phyloP scores from a whole-genome alignment of 495 filamentous ascomycete genomes.

The Apiosordaria backusii region DNA sequence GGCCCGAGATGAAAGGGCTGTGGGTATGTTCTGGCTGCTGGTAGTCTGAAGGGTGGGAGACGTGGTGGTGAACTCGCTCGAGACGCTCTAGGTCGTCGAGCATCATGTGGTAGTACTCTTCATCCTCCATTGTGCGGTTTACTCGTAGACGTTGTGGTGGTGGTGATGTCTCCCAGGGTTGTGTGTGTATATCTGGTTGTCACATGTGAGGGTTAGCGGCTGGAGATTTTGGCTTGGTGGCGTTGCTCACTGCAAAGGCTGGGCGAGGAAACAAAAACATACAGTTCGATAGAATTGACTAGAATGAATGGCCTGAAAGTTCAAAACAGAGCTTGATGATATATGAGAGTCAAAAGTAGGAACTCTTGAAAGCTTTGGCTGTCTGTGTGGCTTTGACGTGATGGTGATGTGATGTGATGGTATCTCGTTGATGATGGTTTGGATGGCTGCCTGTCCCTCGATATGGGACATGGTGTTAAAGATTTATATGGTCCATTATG shows the following conservation, averaged over 20 bases:
- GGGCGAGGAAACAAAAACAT: too few relatives aligned
- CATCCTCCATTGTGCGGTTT: constrained; percentile 27
- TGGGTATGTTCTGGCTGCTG: neutral
- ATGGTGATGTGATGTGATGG: neutral
- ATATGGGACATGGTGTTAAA: neutral
- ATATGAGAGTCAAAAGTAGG: too few relatives aligned
- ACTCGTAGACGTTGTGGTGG: neutral
- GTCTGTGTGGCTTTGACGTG: too few relatives aligned
- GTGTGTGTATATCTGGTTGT: neutral
- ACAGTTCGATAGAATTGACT: too few relatives aligned
- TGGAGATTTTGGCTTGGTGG: too few relatives aligned
- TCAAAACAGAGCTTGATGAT: too few relatives aligned
- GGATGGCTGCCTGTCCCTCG: too few relatives aligned
- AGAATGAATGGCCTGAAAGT: too few relatives aligned
- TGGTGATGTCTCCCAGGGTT: neutral
- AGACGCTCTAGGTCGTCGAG: constrained; percentile 25
- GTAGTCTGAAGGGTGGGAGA: neutral
- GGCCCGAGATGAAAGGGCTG: constrained; percentile 19
- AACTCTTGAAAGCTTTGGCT: too few relatives aligned
- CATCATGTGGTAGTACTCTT: constrained; percentile 32
- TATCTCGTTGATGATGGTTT: neutral
- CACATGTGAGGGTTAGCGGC: neutral
- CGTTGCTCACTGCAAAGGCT: too few relatives aligned
- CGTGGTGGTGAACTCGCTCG: constrained; percentile 24
- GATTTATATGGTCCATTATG: neutral